Evolutionary conservation across 345 rosid species (phyloP), one percentile per base, ranked within the genome.

Genomic region (Rhodamnia argentea): DNA sequence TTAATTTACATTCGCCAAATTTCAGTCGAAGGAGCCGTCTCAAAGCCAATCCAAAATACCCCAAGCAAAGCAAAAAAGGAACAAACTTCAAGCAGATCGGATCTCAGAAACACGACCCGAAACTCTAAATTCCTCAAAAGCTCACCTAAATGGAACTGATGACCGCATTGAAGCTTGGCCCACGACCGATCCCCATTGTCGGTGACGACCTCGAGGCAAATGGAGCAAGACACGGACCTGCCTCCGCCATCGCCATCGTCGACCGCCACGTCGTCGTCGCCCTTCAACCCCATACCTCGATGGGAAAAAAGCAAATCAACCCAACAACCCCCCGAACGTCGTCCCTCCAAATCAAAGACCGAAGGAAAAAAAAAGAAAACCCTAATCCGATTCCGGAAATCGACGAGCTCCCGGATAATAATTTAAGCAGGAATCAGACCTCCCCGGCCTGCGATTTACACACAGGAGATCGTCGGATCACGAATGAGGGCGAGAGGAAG

Each of bases 111-210:
- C 76, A 83, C 9, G 3, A 85, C 37, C 62, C 44, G 0, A 9
- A 86, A 70, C 84, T 60, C 5, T 32, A 60, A 53, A 86, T 40
- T 75, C 51, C 10, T 20, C 58, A n/a, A 22, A n/a, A 81, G 42
- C 92, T 87, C 82, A 97, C 99, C 99, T 84, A 97, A 88, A 91
- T 97, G 99, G 83, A 97, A 97, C 86, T 90, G 96, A 52, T 97
- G 99, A 52, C 96, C 98, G 54, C 99, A 97, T 90, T 96, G 99
- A 90, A 97, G 99, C 91, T 95, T 97, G 52, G 99, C 98, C 99
- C 96, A 95, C 3, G 99, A 92, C 76, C 99, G 98, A 94, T 96
- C 97, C 78, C 97, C 97, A 42, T 91, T 91, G 85, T 94, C 94
- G 60, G 90, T 87, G 22, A 97, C 99, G 24, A 87, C 86, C 59